Evolutionary conservation across 495 filamentous ascomycete species (phyloP).

Genomic region (Recurvomyces mirabilis): DNA sequence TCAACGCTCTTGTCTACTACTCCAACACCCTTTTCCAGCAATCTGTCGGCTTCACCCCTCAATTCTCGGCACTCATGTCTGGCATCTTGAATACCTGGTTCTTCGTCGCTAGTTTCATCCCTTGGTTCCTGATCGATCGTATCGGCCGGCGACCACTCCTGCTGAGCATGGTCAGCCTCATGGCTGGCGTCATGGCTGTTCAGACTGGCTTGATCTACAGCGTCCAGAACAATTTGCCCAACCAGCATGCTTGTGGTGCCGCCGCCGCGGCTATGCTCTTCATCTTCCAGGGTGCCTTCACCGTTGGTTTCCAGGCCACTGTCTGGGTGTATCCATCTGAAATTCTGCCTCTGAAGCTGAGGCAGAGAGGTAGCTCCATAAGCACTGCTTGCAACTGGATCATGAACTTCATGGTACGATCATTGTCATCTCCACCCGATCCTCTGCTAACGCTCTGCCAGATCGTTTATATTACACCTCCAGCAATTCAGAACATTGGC

Average conservation of each 20-base stretch:
- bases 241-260: slow-evolving; percentile 8
- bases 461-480: slow-evolving; percentile 23
- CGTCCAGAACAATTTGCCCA: background rate
- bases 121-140: slow-evolving; percentile 28
- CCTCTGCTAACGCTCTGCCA: background rate
- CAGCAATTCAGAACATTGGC: slow-evolving; percentile 27
- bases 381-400: background rate
- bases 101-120: slow-evolving; percentile 28
- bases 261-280: slow-evolving; percentile 28
- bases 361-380: background rate
- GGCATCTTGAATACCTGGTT: slow-evolving; percentile 29
- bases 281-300: slow-evolving; percentile 31
- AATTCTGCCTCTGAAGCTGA: background rate
- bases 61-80: slow-evolving; percentile 25
- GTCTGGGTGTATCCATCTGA: slow-evolving; percentile 11
- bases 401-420: slow-evolving; percentile 7
- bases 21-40: slow-evolving; percentile 27
- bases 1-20: slow-evolving; percentile 38
- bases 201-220: slow-evolving; percentile 2
- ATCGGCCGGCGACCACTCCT: slow-evolving; percentile 19
- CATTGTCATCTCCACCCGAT: background rate
- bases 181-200: slow-evolving; percentile 26
- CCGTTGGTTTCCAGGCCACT: slow-evolving; percentile 22
- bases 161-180: slow-evolving; percentile 29
- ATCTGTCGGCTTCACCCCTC: slow-evolving; percentile 24